A percentile compares a stretch with the other conserved stretches of the same genome.
Conservation (phyloP, 768 basidiomycete genomes). For the Russula dissimulans region DNA sequence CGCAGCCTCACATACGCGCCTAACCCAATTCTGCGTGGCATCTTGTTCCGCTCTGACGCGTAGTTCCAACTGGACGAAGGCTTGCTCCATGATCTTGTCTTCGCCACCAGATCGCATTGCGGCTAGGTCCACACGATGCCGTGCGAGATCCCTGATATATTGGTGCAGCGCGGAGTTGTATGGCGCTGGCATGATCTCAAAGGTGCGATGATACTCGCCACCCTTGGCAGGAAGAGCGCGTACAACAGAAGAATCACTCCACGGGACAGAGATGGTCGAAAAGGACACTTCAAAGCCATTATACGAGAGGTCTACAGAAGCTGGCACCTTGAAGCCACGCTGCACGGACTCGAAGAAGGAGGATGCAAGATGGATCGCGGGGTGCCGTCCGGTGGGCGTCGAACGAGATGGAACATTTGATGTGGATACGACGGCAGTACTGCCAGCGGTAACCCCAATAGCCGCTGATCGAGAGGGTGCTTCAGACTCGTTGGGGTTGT, state of each 20-base stretch:
- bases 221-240: not conserved
- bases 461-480: not conserved
- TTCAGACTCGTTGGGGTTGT: not conserved
- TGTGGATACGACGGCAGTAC: not conserved
- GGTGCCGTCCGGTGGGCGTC: not conserved
- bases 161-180: conserved; percentile 1
- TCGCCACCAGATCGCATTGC: not conserved
- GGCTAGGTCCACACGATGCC: not conserved
- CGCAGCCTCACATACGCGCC: not conserved
- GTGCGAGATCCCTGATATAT: conserved; percentile 12
- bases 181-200: conserved; percentile 4
- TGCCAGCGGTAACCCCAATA: not conserved
- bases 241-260: not conserved
- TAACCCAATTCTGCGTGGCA: conserved; percentile 1
- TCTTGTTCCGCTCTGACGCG: conserved; percentile 7
- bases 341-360: conserved; percentile 12
- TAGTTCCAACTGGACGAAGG: not conserved
- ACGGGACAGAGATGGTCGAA: not conserved
- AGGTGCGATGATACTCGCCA: not conserved
- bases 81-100: not conserved
- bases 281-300: conserved; percentile 11
- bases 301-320: conserved; percentile 7
- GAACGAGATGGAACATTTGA: not conserved
- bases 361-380: conserved; percentile 6
- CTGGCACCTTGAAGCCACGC: conserved; percentile 4